Evolutionary conservation across 805 yeast genomes (phyloP).

Genomic region (Hanseniaspora meyeri): DNA sequence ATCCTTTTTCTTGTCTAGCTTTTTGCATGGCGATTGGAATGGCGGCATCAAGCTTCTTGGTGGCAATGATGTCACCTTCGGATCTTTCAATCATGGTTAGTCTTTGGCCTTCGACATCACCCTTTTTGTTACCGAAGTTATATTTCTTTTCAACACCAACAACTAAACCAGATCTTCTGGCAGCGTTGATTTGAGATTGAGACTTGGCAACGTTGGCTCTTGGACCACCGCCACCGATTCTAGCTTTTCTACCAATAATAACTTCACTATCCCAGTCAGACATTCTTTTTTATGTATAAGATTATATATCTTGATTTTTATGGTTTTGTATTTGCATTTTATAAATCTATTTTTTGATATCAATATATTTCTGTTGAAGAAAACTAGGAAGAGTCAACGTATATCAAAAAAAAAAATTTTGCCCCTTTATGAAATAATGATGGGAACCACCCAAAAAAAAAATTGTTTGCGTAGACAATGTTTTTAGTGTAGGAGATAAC

Average conservation of each 20-base stretch:
- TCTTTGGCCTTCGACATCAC: conserved; percentile 86
- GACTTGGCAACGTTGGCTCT: conserved; percentile 73
- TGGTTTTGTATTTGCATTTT: background rate
- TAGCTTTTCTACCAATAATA: conserved; percentile 76
- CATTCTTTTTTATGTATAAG: conserved; percentile 21
- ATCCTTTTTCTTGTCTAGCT: conserved; percentile 75
- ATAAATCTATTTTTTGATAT: background rate
- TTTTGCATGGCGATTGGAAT: conserved; percentile 82
- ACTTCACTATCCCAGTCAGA: conserved; percentile 91
- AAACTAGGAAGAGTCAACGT: no score
- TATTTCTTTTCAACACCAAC: conserved; percentile 89
- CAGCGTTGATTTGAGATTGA: conserved; percentile 71
- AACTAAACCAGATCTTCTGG: conserved; percentile 83
- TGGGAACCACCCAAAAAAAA: no score
- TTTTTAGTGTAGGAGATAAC: background rate
- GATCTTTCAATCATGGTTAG: conserved; percentile 85
- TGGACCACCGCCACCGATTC: conserved; percentile 82
- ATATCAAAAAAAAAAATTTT: background rate
- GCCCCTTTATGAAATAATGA: no score
- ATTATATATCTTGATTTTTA: background rate
- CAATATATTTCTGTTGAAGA: no score
- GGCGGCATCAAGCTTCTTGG: conserved; percentile 67
- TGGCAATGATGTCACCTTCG: conserved; percentile 75
- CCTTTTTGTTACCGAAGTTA: conserved; percentile 44
- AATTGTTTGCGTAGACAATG: no score